Evolutionary conservation across 2,329 filamentous ascomycete genomes (phyloP), one percentile per base, ranked within the genome.

Genomic region (Sclerotinia glacialis): DNA sequence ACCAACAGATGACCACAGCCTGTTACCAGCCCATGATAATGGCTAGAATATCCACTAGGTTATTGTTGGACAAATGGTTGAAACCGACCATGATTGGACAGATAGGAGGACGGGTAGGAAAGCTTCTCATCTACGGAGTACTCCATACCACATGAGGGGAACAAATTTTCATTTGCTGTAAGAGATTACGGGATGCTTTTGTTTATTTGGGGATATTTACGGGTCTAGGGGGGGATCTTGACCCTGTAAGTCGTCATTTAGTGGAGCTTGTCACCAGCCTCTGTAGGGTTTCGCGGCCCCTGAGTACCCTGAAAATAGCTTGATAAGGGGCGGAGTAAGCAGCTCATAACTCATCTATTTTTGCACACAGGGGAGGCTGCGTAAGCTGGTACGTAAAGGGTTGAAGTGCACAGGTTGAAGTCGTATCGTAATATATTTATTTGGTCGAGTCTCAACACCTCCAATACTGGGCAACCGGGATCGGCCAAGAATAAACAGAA

Each of bases 201-300:
- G 7, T 49, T 26, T 61, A 31, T 61, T 49, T 61, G 31, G 28
- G 12, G 21, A 49, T 49, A 49, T 40, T 26, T 40, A 37, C 37
- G 58, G 58, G 58, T 16, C n/a, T 21, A 49, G 44, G 49, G 44
- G 49, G 37, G 44, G n/a, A 26, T 49, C 14, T 18, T 18, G 49
- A 49, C 58, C 58, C 31, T 61, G 58, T 37, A 50, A 61, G 21
- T 61, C 58, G 44, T 61, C 44, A 61, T 61, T 26, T 37, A 21
- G 44, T 49, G 58, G 58, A 49, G 44, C 23, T 12, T 26, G 5
- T 40, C 46, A 44, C 58, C 44, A 60, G 44, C 44, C 26, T 46
- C 7, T 46, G 12, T 46, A 23, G 18, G 55, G 40, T 59, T 59
- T 59, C 55, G 8, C 18, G 26, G 12, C 40, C 55, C 42, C 44